Evolutionary conservation across 2,329 filamentous ascomycete genomes (phyloP), one percentile per base, ranked within the genome.

Genomic region (Aureobasidium pullulans): DNA sequence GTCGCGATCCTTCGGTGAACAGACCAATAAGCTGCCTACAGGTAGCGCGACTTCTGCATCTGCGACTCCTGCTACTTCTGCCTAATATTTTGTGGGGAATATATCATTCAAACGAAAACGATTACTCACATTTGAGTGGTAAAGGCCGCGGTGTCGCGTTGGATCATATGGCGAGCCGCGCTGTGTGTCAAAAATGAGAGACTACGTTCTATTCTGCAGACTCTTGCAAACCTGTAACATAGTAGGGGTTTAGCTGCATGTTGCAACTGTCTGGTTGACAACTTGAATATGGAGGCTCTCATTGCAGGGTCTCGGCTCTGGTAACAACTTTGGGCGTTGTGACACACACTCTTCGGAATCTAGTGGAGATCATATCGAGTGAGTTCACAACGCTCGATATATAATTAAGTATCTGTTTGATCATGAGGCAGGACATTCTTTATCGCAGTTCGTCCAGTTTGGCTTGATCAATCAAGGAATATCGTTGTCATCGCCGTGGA

Each of bases 401-500:
- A 9, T 36, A 9, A 36, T 13, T 4, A 36, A 1, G 9, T 23
- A 10, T 13, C 7, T 16, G 6, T 19, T 47, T n/a, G n/a, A 2
- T 13, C 44, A 9, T 47, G 2, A 4, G 15, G 32, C 16, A 16
- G 6, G 11, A 19, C 6, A 7, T 34, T 4, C 8, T 49, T 11
- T 15, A 13, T 23, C 9, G 16, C 16, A 2, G 9, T 3, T 28
- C 2, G 16, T 4, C n/a, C 10, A 15, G 9, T 48, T 15, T n/a
- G 10, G 10, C 15, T 15, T n/a, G 37, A 40, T 13, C 7, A 2
- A 23, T 52, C 47, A 59, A 6, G 57, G 57, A 62, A 77, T 70
- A 42, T 70, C 70, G 54, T 78, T 75, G 61, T 81, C 76, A 43
- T 81, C 79, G 47, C 73, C 76, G 54, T 76, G 72, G 62, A 82